Conservation (phyloP, 306 rosid genomes). For the Parietaria judaica region DNA sequence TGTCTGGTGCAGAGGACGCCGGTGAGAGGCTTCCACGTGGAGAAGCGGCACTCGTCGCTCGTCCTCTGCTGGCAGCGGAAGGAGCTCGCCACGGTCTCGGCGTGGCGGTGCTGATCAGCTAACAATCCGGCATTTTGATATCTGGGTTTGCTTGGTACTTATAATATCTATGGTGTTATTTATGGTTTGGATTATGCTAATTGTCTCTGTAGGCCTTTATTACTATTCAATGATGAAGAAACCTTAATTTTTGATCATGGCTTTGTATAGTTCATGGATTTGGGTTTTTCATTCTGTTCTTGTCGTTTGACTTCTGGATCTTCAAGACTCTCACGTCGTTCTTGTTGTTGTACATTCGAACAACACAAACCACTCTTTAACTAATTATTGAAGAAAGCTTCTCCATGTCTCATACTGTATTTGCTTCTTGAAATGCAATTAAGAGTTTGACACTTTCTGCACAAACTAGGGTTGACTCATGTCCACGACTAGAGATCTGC, state of each 20-base stretch:
- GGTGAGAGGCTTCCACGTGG: constrained; percentile 35
- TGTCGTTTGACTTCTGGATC: not conserved
- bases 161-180: constrained; percentile 17
- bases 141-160: constrained; percentile 36
- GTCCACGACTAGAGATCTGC: constrained; percentile 10
- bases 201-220: constrained; percentile 51
- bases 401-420: constrained; percentile 22
- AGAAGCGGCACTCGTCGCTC: constrained; percentile 37
- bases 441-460: too few relatives aligned
- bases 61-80: constrained; percentile 41
- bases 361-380: too few relatives aligned
- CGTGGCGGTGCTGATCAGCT: constrained; percentile 37
- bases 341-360: too few relatives aligned
- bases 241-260: constrained; percentile 29
- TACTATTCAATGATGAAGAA: constrained; percentile 46
- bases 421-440: constrained; percentile 25
- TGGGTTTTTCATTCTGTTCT: constrained; percentile 21
- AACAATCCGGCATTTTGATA: constrained; percentile 25
- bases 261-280: not conserved
- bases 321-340: not conserved
- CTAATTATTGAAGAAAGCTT: too few relatives aligned
- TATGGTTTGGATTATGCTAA: constrained; percentile 46
- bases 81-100: constrained; percentile 38
- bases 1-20: constrained; percentile 39
- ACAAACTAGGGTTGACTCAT: constrained; percentile 44